A percentile compares a stretch with the other conserved stretches of the same genome.
Evolutionary conservation across 257 asterid genomes (phyloP).

Genomic region (Solanum chiquidenum): DNA sequence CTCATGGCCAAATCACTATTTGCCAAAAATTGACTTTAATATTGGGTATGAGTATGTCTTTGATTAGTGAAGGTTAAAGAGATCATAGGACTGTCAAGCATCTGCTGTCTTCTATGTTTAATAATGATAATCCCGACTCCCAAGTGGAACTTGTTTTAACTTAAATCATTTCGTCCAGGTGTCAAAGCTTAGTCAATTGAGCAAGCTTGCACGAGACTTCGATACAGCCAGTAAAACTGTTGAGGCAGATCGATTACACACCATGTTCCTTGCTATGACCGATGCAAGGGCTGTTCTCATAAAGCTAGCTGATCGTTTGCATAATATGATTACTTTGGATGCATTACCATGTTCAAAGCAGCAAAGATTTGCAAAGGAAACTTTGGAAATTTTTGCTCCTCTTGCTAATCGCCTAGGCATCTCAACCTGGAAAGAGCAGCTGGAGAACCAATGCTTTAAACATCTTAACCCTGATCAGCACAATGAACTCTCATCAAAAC

Average conservation of each 20-base stretch:
- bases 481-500: constrained; percentile 61
- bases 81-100: not conserved
- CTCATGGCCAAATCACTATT: not conserved
- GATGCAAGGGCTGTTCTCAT: constrained; percentile 95
- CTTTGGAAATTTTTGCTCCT: constrained; percentile 90
- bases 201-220: constrained; percentile 96
- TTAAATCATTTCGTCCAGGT: constrained; percentile 35
- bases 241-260: constrained; percentile 92
- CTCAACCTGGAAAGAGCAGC: constrained; percentile 86
- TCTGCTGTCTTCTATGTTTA: not conserved
- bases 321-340: constrained; percentile 89
- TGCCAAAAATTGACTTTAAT: not conserved
- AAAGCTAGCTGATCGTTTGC: constrained; percentile 94
- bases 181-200: constrained; percentile 85
- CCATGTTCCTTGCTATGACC: constrained; percentile 97
- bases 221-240: constrained; percentile 78
- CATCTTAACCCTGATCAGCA: constrained; percentile 67
- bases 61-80: not conserved
- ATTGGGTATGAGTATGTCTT: not conserved
- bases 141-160: not conserved
- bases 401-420: constrained; percentile 90
- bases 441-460: constrained; percentile 80
- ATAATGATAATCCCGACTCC: not conserved
- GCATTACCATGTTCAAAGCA: constrained; percentile 65
- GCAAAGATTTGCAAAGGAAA: constrained; percentile 91